A percentile compares a stretch with the other conserved stretches of the same genome.
phyloP scores from a whole-genome alignment of 805 yeast species.

The Maudiozyma bulderi region DNA sequence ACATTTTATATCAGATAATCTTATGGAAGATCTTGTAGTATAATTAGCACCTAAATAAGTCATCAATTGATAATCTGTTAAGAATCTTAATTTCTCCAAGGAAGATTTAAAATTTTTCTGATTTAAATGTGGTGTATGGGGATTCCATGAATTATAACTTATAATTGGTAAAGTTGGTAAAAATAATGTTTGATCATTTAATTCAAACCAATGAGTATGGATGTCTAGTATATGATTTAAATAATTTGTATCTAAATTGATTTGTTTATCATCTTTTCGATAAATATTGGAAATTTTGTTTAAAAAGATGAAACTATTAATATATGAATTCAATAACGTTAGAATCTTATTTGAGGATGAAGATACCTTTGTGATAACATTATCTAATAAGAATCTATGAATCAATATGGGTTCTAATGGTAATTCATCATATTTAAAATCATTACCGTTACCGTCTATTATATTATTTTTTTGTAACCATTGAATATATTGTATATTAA shows the following conservation, averaged over 20 bases:
- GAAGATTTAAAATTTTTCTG: slow-evolving; percentile 22
- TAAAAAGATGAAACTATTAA: slow-evolving; percentile 16
- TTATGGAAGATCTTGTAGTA: slow-evolving; percentile 18
- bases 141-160: slow-evolving; percentile 26
- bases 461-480: slow-evolving; percentile 19
- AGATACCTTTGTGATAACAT: slow-evolving; percentile 4
- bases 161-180: slow-evolving; percentile 6
- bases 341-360: not conserved
- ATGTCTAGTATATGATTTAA: slow-evolving; percentile 14
- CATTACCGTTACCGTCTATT: not conserved
- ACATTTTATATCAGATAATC: slow-evolving; percentile 11
- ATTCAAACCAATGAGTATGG: slow-evolving; percentile 8
- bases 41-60: slow-evolving; percentile 17
- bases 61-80: slow-evolving; percentile 26
- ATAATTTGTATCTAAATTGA: slow-evolving; percentile 15
- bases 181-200: not conserved
- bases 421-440: slow-evolving; percentile 11
- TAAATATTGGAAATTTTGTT: slow-evolving; percentile 15
- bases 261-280: slow-evolving; percentile 6
- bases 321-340: not conserved
- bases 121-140: slow-evolving; percentile 15
- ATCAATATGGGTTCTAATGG: slow-evolving; percentile 18
- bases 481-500: slow-evolving; percentile 19
- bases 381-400: slow-evolving; percentile 23
- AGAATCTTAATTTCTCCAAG: slow-evolving; percentile 21